Percentiles rank a stretch among this genome's conserved stretches.
phyloP scores from a whole-genome alignment of 495 filamentous ascomycete species.

The Talaromyces ruber region DNA sequence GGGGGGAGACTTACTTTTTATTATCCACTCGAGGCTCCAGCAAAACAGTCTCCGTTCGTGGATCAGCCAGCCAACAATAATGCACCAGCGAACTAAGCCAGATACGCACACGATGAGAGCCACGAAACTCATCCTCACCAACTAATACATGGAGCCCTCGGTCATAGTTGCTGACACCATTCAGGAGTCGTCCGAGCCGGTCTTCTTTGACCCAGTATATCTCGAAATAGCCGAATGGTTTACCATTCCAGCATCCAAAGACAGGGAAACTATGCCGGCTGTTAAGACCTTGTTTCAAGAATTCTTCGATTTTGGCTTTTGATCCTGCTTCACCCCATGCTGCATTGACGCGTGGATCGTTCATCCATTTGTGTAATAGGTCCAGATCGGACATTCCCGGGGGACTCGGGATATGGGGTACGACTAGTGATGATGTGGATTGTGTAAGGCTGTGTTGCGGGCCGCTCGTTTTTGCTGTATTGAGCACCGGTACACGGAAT shows the following conservation, averaged over 20 bases:
- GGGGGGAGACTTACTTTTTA: constrained; percentile 53
- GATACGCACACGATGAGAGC: constrained; percentile 57
- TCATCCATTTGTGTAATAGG: constrained; percentile 84
- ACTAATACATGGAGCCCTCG: constrained; percentile 81
- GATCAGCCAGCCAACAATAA: constrained; percentile 70
- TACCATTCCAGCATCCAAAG: constrained; percentile 89
- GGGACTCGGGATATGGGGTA: constrained; percentile 17
- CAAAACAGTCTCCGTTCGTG: constrained; percentile 70
- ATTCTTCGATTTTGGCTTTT: constrained; percentile 51
- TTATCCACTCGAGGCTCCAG: constrained; percentile 93
- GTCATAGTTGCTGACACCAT: constrained; percentile 66
- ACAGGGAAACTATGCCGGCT: constrained; percentile 76
- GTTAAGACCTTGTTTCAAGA: constrained; percentile 56
- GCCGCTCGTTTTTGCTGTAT: constrained; percentile 14
- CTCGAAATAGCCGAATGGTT: constrained; percentile 96
- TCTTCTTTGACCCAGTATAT: constrained; percentile 99
- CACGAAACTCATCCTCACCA: constrained; percentile 88
- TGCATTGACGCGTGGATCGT: constrained; percentile 69
- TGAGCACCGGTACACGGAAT: constrained; percentile 63
- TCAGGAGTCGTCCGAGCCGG: constrained; percentile 55
- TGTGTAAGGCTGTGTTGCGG: constrained; percentile 21
- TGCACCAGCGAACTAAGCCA: constrained; percentile 87
- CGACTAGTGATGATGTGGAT: constrained; percentile 10
- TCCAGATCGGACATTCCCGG: constrained; percentile 53
- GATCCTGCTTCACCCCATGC: constrained; percentile 74